phyloP scores from a whole-genome alignment of 73 alveolate species.

The Tetrahymena elliotti region DNA sequence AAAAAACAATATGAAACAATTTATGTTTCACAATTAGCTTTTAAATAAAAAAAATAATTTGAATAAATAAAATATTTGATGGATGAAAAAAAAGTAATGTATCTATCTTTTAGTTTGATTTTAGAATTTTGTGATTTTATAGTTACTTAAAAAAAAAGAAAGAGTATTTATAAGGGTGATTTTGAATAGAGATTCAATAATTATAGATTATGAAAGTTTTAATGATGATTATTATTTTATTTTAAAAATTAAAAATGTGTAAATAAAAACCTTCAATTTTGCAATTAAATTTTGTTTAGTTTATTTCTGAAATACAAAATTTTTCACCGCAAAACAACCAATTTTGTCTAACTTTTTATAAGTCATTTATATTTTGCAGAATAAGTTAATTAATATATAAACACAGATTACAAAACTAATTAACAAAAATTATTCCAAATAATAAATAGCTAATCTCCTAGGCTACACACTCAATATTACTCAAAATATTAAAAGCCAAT shows the following conservation, averaged over 20 bases:
- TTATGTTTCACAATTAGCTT: too few species aligned
- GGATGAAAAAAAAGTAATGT: too few species aligned
- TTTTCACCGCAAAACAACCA: not conserved
- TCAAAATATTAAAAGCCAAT: not conserved
- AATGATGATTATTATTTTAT: too few species aligned
- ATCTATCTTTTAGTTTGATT: too few species aligned
- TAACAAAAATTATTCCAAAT: not conserved
- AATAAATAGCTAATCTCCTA: not conserved
- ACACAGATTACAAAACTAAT: not conserved
- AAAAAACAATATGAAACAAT: too few species aligned
- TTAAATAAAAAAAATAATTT: too few species aligned
- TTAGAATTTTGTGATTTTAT: too few species aligned
- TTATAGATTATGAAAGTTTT: too few species aligned
- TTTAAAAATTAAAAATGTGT: not conserved
- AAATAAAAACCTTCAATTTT: not conserved
- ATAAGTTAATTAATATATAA: not conserved
- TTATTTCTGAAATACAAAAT: not conserved
- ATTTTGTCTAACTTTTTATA: not conserved
- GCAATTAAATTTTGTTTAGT: not conserved
- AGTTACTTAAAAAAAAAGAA: too few species aligned
- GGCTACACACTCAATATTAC: not conserved
- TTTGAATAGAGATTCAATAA: too few species aligned
- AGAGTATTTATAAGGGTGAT: too few species aligned
- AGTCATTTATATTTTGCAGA: not conserved
- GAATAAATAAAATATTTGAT: too few species aligned